Evolutionary conservation across 1,284 basidiomycete genomes (phyloP), one percentile per base, ranked within the genome.

Genomic region (Cystobasidiaceae sp.): DNA sequence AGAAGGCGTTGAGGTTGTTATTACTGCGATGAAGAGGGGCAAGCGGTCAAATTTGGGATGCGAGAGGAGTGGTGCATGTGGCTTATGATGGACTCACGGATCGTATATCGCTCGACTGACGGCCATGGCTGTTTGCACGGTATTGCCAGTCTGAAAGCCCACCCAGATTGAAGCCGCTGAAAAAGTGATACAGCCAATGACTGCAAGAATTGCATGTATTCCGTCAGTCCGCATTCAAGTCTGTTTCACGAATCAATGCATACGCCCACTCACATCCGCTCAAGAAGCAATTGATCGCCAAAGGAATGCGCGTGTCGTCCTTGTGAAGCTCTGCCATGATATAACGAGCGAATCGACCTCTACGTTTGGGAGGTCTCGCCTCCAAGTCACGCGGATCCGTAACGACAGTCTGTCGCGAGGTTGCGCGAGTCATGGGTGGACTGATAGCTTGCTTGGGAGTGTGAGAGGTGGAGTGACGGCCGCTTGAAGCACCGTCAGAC

Each of bases 111-210:
- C 15, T 17, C 61, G 61, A 49, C 33, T 32, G 13, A 64, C 9
- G 2, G 61, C 61, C 33, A 64, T 55, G 21, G 52, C 51, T 21
- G 61, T 55, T 28, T 64, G 61, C 30, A 64, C 61, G 1, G 61
- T 64, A 44, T 64, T 64, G 19, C 61, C 61, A 3, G 51, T 64
- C 44, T 64, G 61, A 49, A 46, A 64, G 27, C 61, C 61, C 5
- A 64, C 61, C 61, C 61, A 56, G 50, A 55, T 52, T n/a, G 51
- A 56, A 17, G 49, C 46, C 15, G 61, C 61, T 15, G 61, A 64
- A 28, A 64, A 64, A 17, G 51, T 51, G 11, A 56, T 33, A 44
- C 51, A 55, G 9, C 61, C 61, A 34, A 64, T 64, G 61, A 64
- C 60, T 62, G 50, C 2, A n/a, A n/a, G n/a, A n/a, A n/a, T n/a